Percentiles rank a stretch among this genome's conserved stretches.
phyloP scores from a whole-genome alignment of 139 green algal species.

The Chlorella sp. region DNA sequence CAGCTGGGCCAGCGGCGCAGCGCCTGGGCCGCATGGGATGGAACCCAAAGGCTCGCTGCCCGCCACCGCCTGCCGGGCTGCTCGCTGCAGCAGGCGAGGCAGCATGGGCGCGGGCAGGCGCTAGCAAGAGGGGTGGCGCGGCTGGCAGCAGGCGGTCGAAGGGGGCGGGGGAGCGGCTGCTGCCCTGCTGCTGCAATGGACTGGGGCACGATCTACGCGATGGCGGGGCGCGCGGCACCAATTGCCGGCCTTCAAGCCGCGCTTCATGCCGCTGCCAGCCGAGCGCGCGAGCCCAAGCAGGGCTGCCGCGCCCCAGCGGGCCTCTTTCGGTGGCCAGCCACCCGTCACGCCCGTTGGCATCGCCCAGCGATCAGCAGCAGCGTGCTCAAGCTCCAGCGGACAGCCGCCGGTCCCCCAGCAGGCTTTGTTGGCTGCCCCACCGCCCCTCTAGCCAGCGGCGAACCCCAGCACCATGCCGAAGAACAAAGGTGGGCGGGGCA shows the following conservation, averaged over 20 bases:
- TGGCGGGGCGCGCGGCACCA: no score
- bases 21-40: no score
- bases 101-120: background rate
- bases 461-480: constrained; percentile 56
- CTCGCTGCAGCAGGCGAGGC: background rate
- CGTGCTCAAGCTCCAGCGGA: background rate
- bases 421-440: no score
- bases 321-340: background rate
- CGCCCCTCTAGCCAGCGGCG: no score
- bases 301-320: background rate
- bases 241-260: no score
- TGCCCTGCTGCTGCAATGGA: background rate
- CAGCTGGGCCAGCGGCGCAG: background rate
- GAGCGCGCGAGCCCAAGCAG: no score
- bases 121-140: background rate
- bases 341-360: background rate
- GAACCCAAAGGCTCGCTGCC: constrained; percentile 16
- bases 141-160: background rate
- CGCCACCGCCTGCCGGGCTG: background rate
- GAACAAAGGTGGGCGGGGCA: constrained; percentile 58
- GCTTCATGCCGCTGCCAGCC: no score
- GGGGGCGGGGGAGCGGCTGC: background rate
- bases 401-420: no score
- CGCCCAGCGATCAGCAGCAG: background rate
- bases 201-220: no score